These are phyloP conservation scores for Yamadazyma mexicana DNA, from an alignment of 1,139 yeast species.

Conservation along the genomic window DNA sequence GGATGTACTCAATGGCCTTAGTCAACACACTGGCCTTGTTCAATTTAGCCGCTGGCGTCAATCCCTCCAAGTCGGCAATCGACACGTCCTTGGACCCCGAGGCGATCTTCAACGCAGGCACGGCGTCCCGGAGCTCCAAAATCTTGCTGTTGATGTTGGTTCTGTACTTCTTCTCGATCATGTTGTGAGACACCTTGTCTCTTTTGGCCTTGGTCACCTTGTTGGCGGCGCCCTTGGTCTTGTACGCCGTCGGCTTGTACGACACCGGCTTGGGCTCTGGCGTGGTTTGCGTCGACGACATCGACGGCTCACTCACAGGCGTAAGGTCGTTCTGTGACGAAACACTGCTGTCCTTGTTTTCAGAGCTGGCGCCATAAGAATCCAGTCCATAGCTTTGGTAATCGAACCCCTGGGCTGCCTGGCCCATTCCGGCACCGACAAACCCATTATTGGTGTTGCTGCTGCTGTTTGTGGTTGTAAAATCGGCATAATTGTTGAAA, in stretches of 20 bases:
- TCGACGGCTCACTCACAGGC: slow-evolving; percentile 28
- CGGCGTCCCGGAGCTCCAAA: slow-evolving; percentile 69
- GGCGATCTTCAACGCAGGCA: slow-evolving; percentile 60
- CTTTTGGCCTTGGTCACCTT: slow-evolving; percentile 34
- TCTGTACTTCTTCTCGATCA: slow-evolving; percentile 78
- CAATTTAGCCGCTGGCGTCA: slow-evolving; percentile 82
- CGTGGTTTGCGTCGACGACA: slow-evolving; percentile 32
- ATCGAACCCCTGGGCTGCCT: background rate
- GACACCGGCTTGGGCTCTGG: slow-evolving; percentile 24
- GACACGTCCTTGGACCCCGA: slow-evolving; percentile 41
- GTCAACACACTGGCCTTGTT: slow-evolving; percentile 87
- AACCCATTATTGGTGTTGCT: too few species aligned
- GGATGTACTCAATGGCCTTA: slow-evolving; percentile 88
- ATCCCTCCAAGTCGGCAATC: slow-evolving; percentile 68
- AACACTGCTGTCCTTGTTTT: background rate
- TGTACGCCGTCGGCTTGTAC: slow-evolving; percentile 1
- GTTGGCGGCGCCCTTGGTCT: too few species aligned
- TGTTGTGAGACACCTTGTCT: slow-evolving; percentile 67
- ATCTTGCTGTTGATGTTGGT: slow-evolving; percentile 71
- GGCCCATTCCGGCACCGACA: too few species aligned
- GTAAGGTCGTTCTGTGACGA: slow-evolving; percentile 16
- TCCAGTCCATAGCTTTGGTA: slow-evolving; percentile 3
- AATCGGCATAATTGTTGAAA: background rate
- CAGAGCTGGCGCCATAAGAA: background rate
- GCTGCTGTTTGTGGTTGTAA: background rate